These are phyloP conservation scores for Thielaviopsis cerberus DNA, from an alignment of 2,329 filamentous ascomycete species.

Conservation along the genomic window DNA sequence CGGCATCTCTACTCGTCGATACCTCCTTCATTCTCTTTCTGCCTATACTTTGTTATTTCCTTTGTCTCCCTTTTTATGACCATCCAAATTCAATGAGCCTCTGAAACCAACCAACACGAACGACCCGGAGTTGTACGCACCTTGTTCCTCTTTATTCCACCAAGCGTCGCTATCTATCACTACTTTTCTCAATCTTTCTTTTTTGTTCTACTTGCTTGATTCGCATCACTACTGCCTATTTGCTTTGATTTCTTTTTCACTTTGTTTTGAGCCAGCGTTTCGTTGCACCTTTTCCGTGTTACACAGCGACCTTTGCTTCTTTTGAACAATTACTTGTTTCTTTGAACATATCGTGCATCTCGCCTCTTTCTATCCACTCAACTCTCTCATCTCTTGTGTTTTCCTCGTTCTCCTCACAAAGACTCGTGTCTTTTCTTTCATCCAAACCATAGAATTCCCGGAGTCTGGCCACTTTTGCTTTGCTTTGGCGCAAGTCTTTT, in stretches of 20 bases:
- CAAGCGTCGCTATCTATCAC: conserved; percentile 5
- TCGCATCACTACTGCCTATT: conserved; percentile 9
- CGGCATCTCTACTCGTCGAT: conserved; percentile 1
- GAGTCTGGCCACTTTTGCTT: conserved; percentile 3
- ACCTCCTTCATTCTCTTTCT: conserved; percentile 10
- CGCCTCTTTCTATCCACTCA: conserved; percentile 13
- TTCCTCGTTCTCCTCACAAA: conserved; percentile 13
- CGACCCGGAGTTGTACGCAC: conserved; percentile 16
- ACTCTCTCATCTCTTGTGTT: conserved; percentile 18
- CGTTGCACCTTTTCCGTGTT: conserved; percentile 11
- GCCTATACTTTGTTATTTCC: conserved; percentile 19
- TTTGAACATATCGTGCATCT: conserved; percentile 13
- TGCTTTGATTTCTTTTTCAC: conserved; percentile 13
- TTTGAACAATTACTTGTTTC: conserved; percentile 11
- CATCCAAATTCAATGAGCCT: conserved; percentile 21
- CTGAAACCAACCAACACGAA: conserved; percentile 20
- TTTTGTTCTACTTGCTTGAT: conserved; percentile 1
- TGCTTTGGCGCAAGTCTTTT: conserved; percentile 1
- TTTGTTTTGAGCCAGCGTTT: conserved; percentile 12
- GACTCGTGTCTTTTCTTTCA: neutral
- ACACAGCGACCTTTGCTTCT: conserved; percentile 6
- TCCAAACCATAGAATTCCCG: neutral
- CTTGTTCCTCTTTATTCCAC: conserved; percentile 10
- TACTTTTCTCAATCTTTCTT: conserved; percentile 2
- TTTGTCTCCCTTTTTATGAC: conserved; percentile 13